phyloP scores from a whole-genome alignment of 1,139 yeast species.

The Blastobotrys illinoisensis region DNA sequence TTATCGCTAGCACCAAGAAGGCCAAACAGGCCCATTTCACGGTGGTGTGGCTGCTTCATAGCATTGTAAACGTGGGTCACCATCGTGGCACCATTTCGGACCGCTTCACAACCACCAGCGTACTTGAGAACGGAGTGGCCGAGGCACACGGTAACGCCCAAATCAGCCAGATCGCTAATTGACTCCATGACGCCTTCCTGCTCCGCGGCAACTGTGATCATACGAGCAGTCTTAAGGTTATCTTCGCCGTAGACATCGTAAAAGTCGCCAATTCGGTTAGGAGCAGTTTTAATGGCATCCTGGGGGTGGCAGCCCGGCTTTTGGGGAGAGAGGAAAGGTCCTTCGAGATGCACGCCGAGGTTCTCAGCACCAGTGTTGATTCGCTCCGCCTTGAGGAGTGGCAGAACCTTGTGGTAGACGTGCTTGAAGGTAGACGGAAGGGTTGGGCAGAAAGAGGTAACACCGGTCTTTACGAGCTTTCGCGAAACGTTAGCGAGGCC shows the following conservation, averaged over 20 bases:
- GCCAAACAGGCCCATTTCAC: constrained; percentile 58
- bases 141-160: constrained; percentile 44
- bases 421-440: constrained; percentile 51
- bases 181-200: constrained; percentile 48
- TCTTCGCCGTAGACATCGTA: constrained; percentile 45
- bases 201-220: constrained; percentile 61
- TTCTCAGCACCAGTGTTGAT: constrained; percentile 43
- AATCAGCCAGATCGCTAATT: constrained; percentile 40
- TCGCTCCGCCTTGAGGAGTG: constrained; percentile 40
- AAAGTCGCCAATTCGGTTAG: constrained; percentile 38
- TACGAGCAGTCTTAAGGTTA: constrained; percentile 42
- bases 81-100: constrained; percentile 52
- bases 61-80: constrained; percentile 62
- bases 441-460: constrained; percentile 57
- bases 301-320: constrained; percentile 63
- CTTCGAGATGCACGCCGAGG: constrained; percentile 61
- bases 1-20: constrained; percentile 36
- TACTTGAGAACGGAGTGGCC: constrained; percentile 55
- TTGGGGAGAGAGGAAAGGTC: constrained; percentile 51
- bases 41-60: constrained; percentile 63
- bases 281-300: constrained; percentile 49
- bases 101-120: constrained; percentile 46
- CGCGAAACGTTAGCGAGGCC: constrained; percentile 23
- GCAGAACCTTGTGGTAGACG: constrained; percentile 49
- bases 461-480: constrained; percentile 47